These are phyloP conservation scores for Dendrocalamus sinicus DNA, from an alignment of 176 grass and related monocot genomes.

Conservation along the genomic window DNA sequence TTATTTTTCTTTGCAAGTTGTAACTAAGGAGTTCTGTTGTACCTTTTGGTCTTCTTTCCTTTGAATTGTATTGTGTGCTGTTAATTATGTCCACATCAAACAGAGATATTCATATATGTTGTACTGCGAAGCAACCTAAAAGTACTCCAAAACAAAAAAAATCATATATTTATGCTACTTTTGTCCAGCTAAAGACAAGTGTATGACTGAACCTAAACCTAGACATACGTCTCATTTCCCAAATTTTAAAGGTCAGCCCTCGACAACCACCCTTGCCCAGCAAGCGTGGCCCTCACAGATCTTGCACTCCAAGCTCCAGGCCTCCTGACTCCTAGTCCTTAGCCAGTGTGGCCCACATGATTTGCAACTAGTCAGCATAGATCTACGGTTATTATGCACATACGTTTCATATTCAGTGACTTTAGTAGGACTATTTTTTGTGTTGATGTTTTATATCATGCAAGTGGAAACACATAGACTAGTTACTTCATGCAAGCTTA, in stretches of 20 bases:
- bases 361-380: background rate
- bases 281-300: background rate
- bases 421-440: background rate
- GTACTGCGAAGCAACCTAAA: background rate
- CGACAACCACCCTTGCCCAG: background rate
- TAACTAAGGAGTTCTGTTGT: conserved; percentile 13
- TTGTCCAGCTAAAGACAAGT: background rate
- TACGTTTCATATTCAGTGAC: background rate
- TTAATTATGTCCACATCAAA: conserved; percentile 10
- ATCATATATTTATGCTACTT: background rate
- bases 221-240: background rate
- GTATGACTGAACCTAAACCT: background rate
- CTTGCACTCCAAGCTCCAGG: background rate
- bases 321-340: background rate
- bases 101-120: background rate
- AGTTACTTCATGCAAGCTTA: background rate
- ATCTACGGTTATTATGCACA: background rate
- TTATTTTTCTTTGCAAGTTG: conserved; percentile 35
- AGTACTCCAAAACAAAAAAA: background rate
- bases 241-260: background rate
- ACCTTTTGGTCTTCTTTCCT: background rate
- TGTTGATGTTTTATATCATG: background rate
- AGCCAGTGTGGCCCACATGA: background rate
- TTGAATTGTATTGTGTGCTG: conserved; percentile 1
- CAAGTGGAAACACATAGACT: background rate